Base-by-base conservation (phyloP, 2,329 filamentous ascomycete species). In the Chrysoporthe cubensis region DNA sequence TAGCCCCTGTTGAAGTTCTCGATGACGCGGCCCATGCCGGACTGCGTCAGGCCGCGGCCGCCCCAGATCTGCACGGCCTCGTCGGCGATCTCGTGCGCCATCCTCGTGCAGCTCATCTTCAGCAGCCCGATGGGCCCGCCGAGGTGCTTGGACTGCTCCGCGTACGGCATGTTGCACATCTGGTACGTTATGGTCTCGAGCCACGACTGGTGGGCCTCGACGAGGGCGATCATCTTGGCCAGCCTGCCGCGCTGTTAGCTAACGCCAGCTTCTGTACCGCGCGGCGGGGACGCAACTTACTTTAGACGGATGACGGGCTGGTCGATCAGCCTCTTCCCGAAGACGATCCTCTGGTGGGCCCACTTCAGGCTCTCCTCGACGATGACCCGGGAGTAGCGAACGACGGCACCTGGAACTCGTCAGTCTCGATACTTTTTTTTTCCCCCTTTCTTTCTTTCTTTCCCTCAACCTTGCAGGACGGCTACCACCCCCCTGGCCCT, bases 331-430 rank as follows among this genome's bases (percentile, higher is more conserved):
- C 89, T 89, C 83, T 95, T 95, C 76, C 88, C 88, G 76, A 96
- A 96, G 71, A 96, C 92, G 37, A 94, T 84, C 62, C 93, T 89
- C 80, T 97, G 94, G 81, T 96, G 93, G 43, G 89, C 85, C 93
- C 94, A 97, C 78, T 96, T 96, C 71, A 96, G 81, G 74, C 89
- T 95, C 76, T 96, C 93, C 78, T 96, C 92, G 14, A 93, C 89
- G 16, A 95, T 86, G 1, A 85, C 85, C 70, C 92, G 86, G 65
- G 84, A 88, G 78, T 86, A 84, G 62, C 91, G 88, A 69, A 90
- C 84, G 3, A 89, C 87, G 62, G 81, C 88, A 72, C 82, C 81
- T 80, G 71, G 71, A 76, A 79, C 71, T n/a, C 32, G 72, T 46
- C 37, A 65, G 59, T 21, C 5, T 3, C 21, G 21, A 18, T 13